Conservation (phyloP, 2,329 filamentous ascomycete species). For the Calonectria naviculata region DNA sequence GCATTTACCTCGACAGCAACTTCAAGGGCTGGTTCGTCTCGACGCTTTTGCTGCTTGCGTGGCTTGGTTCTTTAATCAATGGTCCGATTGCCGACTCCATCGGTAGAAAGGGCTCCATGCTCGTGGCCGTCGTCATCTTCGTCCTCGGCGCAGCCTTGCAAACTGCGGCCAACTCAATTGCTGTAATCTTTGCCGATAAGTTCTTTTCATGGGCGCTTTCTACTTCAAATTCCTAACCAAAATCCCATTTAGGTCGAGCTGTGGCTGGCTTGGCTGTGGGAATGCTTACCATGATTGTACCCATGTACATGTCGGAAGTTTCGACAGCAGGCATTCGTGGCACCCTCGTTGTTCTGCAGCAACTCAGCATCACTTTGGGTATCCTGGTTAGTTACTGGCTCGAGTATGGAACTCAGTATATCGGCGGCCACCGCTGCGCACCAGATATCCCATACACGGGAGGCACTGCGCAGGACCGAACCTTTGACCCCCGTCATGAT, state of each 20-base stretch:
- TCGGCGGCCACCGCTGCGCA: constrained; percentile 57
- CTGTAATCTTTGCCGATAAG: constrained; percentile 53
- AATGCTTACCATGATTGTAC: constrained; percentile 52
- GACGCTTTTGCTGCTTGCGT: constrained; percentile 58
- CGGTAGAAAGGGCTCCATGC: constrained; percentile 48
- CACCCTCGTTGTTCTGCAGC: constrained; percentile 57
- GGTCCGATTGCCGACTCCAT: constrained; percentile 51
- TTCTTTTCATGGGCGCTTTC: no score
- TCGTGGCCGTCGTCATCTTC: constrained; percentile 49
- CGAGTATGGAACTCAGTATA: constrained; percentile 53
- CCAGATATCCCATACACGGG: constrained; percentile 59
- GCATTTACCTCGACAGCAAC: constrained; percentile 53
- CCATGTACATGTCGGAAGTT: constrained; percentile 59
- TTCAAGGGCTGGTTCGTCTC: constrained; percentile 67
- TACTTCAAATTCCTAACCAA: neutral
- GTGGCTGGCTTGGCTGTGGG: constrained; percentile 58
- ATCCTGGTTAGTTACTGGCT: constrained; percentile 57
- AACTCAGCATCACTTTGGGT: constrained; percentile 53
- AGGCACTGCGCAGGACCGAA: constrained; percentile 47
- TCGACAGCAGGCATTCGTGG: constrained; percentile 61
- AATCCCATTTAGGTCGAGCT: constrained; percentile 47
- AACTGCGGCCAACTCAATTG: constrained; percentile 51
- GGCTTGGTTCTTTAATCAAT: constrained; percentile 59
- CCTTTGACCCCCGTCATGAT: constrained; percentile 56
- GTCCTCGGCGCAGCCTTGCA: constrained; percentile 57